Evolutionary conservation across 2,329 filamentous ascomycete genomes (phyloP), one percentile per base, ranked within the genome.

Genomic region (Aspergillus aculeatinus): DNA sequence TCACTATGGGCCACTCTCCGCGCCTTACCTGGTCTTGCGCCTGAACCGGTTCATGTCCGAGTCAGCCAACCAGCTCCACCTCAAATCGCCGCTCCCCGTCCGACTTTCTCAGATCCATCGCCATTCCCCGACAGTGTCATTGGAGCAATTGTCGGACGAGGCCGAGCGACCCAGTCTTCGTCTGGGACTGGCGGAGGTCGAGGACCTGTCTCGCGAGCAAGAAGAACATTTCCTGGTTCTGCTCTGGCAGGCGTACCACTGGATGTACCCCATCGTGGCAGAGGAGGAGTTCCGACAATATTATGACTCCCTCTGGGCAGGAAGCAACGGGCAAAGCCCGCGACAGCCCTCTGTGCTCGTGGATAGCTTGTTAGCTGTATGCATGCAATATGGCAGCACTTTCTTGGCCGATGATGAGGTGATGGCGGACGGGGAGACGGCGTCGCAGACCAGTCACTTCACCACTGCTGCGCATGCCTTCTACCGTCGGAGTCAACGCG

Each of bases 281-380:
- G 79, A 81, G 60, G 60, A 65, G 3, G 77, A 79, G 35, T 82
- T 83, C 59, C 75, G 72, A 52, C 71, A 71, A 9, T 74, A 82
- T 57, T 80, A 82, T 59, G 68, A 73, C 6, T 79, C 77, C 0
- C 68, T 82, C 7, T 81, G 78, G 76, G 67, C 48, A 2, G 60
- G 64, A 10, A 55, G 50, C 10, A 35, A 35, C 3, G 33, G 33
- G 4, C 52, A 19, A 4, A 51, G 63, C 61, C 5, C 59, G 6
- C 74, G 82, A 6, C 77, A 76, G 56, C 72, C 77, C 2, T 85
- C 82, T 2, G 76, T 82, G 1, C 72, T 85, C 0, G 79, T 82
- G 1, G 83, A 85, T 59, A 83, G 84, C 25, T 70, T 84, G 35
- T 67, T 85, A 16, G 82, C 82, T 0, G 58, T 84, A 10, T 81